phyloP scores from a whole-genome alignment of 1,139 yeast genomes.

The Lodderomyces jiufengensis region DNA sequence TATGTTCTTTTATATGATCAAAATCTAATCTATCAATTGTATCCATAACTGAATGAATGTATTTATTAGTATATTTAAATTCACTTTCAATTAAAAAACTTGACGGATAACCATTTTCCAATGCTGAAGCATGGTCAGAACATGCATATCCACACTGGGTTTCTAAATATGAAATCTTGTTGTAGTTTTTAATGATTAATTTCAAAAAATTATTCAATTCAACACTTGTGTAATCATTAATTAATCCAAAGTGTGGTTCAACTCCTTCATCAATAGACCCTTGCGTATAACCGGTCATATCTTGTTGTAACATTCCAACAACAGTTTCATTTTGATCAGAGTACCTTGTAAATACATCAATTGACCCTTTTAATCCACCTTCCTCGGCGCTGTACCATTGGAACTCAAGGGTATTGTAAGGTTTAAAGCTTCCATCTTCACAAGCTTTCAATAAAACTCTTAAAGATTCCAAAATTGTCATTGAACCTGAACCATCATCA shows the following conservation, averaged over 20 bases:
- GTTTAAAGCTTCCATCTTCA: slow-evolving; percentile 32
- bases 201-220: slow-evolving; percentile 62
- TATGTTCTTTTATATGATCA: slow-evolving; percentile 75
- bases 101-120: slow-evolving; percentile 78
- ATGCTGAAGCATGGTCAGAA: slow-evolving; percentile 87
- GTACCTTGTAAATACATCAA: slow-evolving; percentile 67
- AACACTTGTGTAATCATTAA: slow-evolving; percentile 67
- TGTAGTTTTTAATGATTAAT: slow-evolving; percentile 55
- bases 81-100: slow-evolving; percentile 79
- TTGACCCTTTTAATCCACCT: slow-evolving; percentile 85
- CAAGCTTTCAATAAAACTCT: slow-evolving; percentile 49
- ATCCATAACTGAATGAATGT: slow-evolving; percentile 74
- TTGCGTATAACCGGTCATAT: slow-evolving; percentile 85
- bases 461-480: slow-evolving; percentile 72
- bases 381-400: slow-evolving; percentile 97
- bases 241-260: slow-evolving; percentile 76
- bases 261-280: slow-evolving; percentile 51
- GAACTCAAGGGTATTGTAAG: slow-evolving; percentile 78
- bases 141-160: slow-evolving; percentile 90
- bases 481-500: slow-evolving; percentile 89
- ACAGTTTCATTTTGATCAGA: slow-evolving; percentile 47
- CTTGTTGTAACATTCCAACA: slow-evolving; percentile 87
- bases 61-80: slow-evolving; percentile 59
- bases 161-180: slow-evolving; percentile 66
- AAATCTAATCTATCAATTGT: slow-evolving; percentile 77